Evolutionary conservation across 164 flowering plant genomes (phyloP).

Genomic region (Dillenia suffruticosa): DNA sequence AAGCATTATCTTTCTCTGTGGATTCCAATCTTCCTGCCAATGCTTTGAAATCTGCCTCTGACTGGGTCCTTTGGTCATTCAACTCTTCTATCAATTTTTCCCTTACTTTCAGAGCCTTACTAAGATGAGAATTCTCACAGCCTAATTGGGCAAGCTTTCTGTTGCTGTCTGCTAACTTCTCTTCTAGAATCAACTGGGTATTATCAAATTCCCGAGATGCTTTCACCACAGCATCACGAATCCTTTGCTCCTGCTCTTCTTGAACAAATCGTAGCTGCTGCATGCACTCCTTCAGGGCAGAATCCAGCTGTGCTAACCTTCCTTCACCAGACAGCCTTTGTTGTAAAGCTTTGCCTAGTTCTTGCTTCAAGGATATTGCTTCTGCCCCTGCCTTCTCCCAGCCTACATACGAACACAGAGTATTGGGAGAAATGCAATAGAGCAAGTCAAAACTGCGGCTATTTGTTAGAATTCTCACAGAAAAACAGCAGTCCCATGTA

Average conservation of each 20-base stretch:
- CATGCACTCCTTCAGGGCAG: constrained; percentile 54
- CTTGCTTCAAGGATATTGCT: constrained; percentile 33
- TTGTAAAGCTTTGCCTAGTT: constrained; percentile 42
- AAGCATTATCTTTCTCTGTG: constrained; percentile 62
- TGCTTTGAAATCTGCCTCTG: constrained; percentile 53
- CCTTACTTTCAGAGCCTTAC: constrained; percentile 42
- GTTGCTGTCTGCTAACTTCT: constrained; percentile 36
- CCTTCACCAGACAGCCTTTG: constrained; percentile 44
- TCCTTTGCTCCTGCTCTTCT: constrained; percentile 51
- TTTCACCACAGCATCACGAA: constrained; percentile 41
- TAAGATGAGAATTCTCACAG: constrained; percentile 47
- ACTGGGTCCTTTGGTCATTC: constrained; percentile 26
- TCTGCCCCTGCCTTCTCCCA: constrained; percentile 63
- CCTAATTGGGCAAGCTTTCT: constrained; percentile 31
- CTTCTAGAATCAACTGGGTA: constrained; percentile 35
- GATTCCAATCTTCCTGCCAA: constrained; percentile 53
- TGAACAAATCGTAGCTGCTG: constrained; percentile 41
- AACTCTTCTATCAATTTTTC: constrained; percentile 59
- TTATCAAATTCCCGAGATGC: constrained; percentile 40
- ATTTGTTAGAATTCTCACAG: no score
- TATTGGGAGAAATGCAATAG: neutral
- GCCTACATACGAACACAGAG: constrained; percentile 27
- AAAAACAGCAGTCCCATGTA: no score
- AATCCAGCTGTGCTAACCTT: constrained; percentile 37
- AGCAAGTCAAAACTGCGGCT: neutral